These are phyloP conservation scores for Bryum argenteum DNA, from an alignment of 225 moss, liverwort and hornwort species.

Conservation along the genomic window DNA sequence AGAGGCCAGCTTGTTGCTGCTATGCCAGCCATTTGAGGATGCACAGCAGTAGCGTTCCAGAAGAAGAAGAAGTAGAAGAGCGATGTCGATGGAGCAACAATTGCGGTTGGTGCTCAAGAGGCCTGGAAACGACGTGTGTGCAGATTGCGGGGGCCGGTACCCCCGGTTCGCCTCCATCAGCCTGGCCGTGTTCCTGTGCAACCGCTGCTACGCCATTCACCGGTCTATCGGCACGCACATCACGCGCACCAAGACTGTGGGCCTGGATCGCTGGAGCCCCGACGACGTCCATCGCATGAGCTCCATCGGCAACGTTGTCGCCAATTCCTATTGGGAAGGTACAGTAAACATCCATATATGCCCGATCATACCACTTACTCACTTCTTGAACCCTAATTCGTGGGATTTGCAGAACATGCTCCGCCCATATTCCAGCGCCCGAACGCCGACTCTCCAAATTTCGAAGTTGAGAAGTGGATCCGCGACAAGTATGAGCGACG, in stretches of 20 bases:
- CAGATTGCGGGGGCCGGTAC: constrained; percentile 61
- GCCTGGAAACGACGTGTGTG: constrained; percentile 58
- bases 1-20: background rate
- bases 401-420: constrained; percentile 52
- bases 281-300: constrained; percentile 66
- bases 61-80: background rate
- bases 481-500: constrained; percentile 71
- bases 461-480: constrained; percentile 68
- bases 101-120: constrained; percentile 51
- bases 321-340: constrained; percentile 75
- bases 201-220: constrained; percentile 72
- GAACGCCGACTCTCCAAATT: constrained; percentile 56
- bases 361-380: background rate
- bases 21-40: background rate
- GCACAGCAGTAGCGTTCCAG: background rate
- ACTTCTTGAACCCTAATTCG: background rate
- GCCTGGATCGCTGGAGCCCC: constrained; percentile 66
- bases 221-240: constrained; percentile 64
- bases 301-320: constrained; percentile 58
- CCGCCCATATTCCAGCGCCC: constrained; percentile 56
- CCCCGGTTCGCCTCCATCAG: constrained; percentile 69
- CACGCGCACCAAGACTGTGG: constrained; percentile 73
- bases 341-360: background rate
- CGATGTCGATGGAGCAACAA: constrained; percentile 50
- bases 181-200: constrained; percentile 67